phyloP scores from a whole-genome alignment of 177 flowering plant species.

The Vitis hybrid region DNA sequence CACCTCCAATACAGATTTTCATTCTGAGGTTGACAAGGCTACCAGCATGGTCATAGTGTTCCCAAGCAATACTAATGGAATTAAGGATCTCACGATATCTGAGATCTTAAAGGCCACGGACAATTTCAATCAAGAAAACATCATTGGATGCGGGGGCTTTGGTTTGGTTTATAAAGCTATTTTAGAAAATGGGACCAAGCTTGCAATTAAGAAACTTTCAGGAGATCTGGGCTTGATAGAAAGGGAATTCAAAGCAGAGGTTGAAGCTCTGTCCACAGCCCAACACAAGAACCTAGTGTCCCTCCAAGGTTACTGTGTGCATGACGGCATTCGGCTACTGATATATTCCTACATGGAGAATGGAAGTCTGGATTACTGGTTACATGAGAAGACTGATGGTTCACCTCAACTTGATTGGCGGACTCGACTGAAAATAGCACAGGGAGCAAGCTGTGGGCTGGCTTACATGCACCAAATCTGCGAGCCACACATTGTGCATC shows the following conservation, averaged over 20 bases:
- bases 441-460: slow-evolving; percentile 51
- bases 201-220: slow-evolving; percentile 62
- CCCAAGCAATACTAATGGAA: slow-evolving; percentile 28
- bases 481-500: slow-evolving; percentile 65
- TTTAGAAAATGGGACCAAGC: slow-evolving; percentile 41
- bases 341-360: slow-evolving; percentile 65
- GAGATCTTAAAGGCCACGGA: slow-evolving; percentile 60
- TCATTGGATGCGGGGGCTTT: slow-evolving; percentile 65
- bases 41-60: slow-evolving; percentile 46
- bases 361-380: slow-evolving; percentile 65
- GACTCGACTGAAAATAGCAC: slow-evolving; percentile 40
- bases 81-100: slow-evolving; percentile 48
- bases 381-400: slow-evolving; percentile 62
- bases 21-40: slow-evolving; percentile 30
- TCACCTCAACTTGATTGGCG: slow-evolving; percentile 55
- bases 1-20: slow-evolving; percentile 27
- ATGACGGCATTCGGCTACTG: slow-evolving; percentile 48
- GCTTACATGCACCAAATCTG: slow-evolving; percentile 64
- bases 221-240: slow-evolving; percentile 66
- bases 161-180: slow-evolving; percentile 61
- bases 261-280: slow-evolving; percentile 58
- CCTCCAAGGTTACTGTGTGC: slow-evolving; percentile 58
- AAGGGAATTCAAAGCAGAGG: slow-evolving; percentile 66
- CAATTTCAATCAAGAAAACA: slow-evolving; percentile 54
- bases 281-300: slow-evolving; percentile 60